Conservation (phyloP, 805 yeast species). For the Lipomyces mesembrius region DNA sequence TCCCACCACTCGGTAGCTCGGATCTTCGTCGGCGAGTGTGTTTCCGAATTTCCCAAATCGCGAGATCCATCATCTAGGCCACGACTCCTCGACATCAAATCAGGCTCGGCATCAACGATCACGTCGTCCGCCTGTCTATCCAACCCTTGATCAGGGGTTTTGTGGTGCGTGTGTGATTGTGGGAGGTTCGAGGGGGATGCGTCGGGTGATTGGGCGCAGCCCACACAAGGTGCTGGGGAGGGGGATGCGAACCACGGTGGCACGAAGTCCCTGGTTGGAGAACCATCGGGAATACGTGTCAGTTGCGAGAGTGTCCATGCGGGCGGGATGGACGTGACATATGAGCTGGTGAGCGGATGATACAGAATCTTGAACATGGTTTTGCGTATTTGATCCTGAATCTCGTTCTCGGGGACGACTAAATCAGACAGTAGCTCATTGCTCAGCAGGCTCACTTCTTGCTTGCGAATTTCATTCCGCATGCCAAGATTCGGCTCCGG, state of each 20-base stretch:
- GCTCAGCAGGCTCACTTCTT: neutral
- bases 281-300: neutral
- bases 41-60: neutral
- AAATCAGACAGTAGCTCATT: neutral
- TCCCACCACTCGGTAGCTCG: neutral
- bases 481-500: neutral
- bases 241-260: neutral
- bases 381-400: neutral
- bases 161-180: neutral
- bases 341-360: neutral
- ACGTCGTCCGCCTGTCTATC: neutral
- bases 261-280: neutral
- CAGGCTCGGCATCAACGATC: neutral
- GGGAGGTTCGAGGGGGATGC: neutral
- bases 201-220: no score
- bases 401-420: neutral
- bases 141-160: neutral
- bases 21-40: neutral
- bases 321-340: no score
- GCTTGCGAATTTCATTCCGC: neutral
- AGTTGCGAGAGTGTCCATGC: neutral
- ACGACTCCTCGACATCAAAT: neutral
- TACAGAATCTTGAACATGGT: neutral
- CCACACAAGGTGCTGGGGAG: neutral
- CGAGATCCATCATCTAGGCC: neutral